Percentiles rank a stretch among this genome's conserved stretches.
Evolutionary conservation across 495 filamentous ascomycete genomes (phyloP).

Genomic region (Neurospora sp.): DNA sequence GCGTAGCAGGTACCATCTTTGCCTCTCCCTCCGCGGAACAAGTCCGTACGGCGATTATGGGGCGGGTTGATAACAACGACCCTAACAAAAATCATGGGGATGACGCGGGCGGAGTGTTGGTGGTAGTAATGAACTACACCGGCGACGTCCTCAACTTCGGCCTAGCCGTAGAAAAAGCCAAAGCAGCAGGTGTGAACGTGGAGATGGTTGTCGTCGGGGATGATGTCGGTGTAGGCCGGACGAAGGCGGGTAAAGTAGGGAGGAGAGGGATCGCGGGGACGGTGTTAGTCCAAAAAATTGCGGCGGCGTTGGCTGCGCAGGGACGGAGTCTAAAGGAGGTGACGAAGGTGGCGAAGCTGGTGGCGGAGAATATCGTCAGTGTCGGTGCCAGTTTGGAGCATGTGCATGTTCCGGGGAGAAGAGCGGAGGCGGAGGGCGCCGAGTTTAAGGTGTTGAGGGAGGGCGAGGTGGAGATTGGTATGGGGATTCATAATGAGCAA

Average conservation of each 20-base stretch:
- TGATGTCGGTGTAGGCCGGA: conserved; percentile 83
- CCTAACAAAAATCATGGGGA: neutral
- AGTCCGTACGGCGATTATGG: conserved; percentile 64
- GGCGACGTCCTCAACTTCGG: conserved; percentile 94
- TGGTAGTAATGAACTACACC: conserved; percentile 60
- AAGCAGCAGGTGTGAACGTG: conserved; percentile 64
- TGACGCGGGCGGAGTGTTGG: conserved; percentile 49
- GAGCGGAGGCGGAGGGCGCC: conserved; percentile 22
- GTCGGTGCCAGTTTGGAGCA: conserved; percentile 81
- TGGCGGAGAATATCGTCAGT: conserved; percentile 67
- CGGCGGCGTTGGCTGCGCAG: conserved; percentile 71
- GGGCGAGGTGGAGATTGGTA: conserved; percentile 85
- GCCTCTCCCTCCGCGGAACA: conserved; percentile 83
- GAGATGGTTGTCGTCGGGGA: conserved; percentile 96
- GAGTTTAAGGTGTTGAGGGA: conserved; percentile 44
- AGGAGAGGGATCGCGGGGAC: conserved; percentile 87
- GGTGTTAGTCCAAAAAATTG: conserved; percentile 80
- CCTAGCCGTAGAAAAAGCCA: conserved; percentile 86
- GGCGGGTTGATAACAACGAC: conserved; percentile 52
- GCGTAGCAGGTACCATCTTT: conserved; percentile 89
- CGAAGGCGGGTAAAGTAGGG: conserved; percentile 80
- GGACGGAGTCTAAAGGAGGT: conserved; percentile 59
- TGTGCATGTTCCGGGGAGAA: conserved; percentile 85
- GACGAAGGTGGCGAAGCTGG: conserved; percentile 56
- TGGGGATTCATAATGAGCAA: conserved; percentile 97